Evolutionary conservation across 306 rosid species (phyloP), one percentile per base, ranked within the genome.

Genomic region (Fragaria nilgerrensis): DNA sequence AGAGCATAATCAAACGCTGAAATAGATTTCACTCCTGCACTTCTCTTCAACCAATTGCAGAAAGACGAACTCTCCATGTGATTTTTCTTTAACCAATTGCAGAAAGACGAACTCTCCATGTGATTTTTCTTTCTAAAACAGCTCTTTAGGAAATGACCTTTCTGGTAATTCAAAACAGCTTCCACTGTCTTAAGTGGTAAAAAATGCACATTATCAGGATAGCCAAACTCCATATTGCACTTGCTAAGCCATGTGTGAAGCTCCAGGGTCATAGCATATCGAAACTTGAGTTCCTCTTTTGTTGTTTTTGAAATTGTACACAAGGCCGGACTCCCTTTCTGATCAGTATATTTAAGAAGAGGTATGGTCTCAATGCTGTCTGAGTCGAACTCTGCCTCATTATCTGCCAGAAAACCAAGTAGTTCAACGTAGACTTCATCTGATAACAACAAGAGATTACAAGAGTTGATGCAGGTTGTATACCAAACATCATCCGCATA

Each of bases 201-300:
- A 44, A 71, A 71, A 62, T 14, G 61, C 13, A 72, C 36, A 23
- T 34, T 15, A 47, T 76, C 27, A 49, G 27, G 70, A 62, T 48
- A 78, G 27, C 82, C 72, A 47, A 78, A 72, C 44, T 45, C 62
- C 72, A 72, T 55, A 62, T 72, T 78, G 66, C 82, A 78, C 72
- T 47, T 59, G 53, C 43, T 70, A 36, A 78, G 44, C 82, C 82
- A 78, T 19, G 49, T 34, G 29, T 71, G 77, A 71, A 78, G 27
- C 63, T 78, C 72, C 25, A 8, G 43, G 19, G 19, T 12, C 27
- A 1, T 12, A 59, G 72, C 82, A 36, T 71, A 78, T 34, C 5
- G 65, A n/a, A 78, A 6, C n/a, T 23, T 14, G 27, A 44, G 14
- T 13, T 15, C 43, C 27, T 17, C 41, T 48, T 27, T 32, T 15